Evolutionary conservation across 257 asterid species (phyloP), one percentile per base, ranked within the genome.

Genomic region (Solanum pimpinellifolium): DNA sequence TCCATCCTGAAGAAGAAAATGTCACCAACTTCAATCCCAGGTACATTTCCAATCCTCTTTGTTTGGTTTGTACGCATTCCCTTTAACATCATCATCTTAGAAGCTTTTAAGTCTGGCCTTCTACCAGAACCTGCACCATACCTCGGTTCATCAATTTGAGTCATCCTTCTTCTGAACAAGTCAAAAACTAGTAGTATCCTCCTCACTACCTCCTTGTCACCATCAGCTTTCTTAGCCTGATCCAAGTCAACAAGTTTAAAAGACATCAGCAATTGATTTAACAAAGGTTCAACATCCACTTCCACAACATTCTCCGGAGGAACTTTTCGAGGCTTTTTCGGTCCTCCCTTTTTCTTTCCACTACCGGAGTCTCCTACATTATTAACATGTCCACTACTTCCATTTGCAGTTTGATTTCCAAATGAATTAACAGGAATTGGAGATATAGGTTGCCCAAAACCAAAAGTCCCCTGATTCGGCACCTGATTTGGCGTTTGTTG

Each of bases 1-100:
- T 96, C 99, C 98, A 95, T 94, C 90, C 98, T 93, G 87, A 94
- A 94, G 90, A 91, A 97, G 92, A 94, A 97, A 37, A 97, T 95
- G 87, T 95, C 99, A 15, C 99, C 99, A 78, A 95, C 94, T 88
- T 92, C 97, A 78, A 97, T 83, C 70, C 99, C 99, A 27, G 96
- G 94, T 13, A 93, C 92, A 76, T 89, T 90, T 29, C 99, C 99
- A 74, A 94, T 86, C 90, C 92, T 93, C 92, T 95, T 97, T 2
- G 87, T 16, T 52, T 60, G 86, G 88, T 97, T 97, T 29, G 99
- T 92, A 37, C 98, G 91, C 66, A 92, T 56, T 47, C 96, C 99
- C 90, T 91, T 94, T 70, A 88, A 88, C 91, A 91, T 95, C 95
- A 97, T 52, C 88, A 84, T 90, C 85, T 68, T 91, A 18, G 84